Evolutionary conservation across 164 flowering plant genomes (phyloP), one percentile per base, ranked within the genome.

Genomic region (Hamamelis virginiana): DNA sequence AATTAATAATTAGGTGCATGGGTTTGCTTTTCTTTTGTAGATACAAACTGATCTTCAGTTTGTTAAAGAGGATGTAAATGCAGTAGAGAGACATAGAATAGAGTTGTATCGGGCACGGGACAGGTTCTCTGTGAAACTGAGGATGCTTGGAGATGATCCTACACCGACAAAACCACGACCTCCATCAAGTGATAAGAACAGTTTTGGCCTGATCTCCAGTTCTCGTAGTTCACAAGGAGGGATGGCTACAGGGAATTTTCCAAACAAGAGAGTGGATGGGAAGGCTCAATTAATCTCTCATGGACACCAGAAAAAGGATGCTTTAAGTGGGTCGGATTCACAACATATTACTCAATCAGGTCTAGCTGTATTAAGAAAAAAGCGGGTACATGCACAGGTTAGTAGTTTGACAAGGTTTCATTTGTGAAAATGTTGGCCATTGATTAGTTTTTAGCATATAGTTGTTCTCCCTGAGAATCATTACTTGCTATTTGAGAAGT

Each of bases 41-140:
- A 81, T 89, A 47, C 92, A 90, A 87, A 76, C 69, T 71, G 97
- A 96, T 81, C 93, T 96, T 62, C 91, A 86, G 69, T 93, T 80
- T 74, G 86, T 96, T 64, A 91, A 89, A 64, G 97, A 93, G 74
- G 98, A 96, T 67, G 74, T 93, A 68, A 81, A 66, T 76, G 76
- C 86, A 48, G 97, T 93, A 26, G 98, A 96, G 82, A 87, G 84
- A 69, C 91, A 82, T 72, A 84, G 90, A 80, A 82, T 85, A 73
- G 95, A 93, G 41, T 76, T 93, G 69, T 86, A 75, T 56, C 87
- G 87, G 23, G 80, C 85, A 70, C 84, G 86, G 72, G 96, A 89
- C 41, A 86, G 90, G 73, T 85, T 84, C 77, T 82, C 87, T 4
- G 69, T 87, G 72, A 93, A 89, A 75, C 55, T 90, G 83, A 80